Percentiles rank a stretch among this genome's conserved stretches.
These are phyloP conservation scores for Davidsoniella neocaledoniae DNA, from an alignment of 2,329 filamentous ascomycete genomes.

Conservation along the genomic window DNA sequence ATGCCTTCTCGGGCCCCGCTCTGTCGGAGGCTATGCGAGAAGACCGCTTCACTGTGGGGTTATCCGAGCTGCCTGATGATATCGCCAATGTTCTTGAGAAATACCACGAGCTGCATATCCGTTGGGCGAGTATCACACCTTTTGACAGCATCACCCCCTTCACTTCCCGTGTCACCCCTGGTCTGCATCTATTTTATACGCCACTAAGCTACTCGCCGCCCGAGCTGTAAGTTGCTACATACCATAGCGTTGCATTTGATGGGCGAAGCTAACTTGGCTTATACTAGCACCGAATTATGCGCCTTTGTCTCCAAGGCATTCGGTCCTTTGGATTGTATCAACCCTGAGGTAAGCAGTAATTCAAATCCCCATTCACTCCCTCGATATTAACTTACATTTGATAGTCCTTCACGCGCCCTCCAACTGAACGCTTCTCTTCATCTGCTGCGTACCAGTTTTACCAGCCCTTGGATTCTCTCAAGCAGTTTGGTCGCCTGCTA, in stretches of 20 bases:
- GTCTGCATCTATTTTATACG: constrained; percentile 66
- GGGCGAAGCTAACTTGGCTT: background rate
- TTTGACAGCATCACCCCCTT: constrained; percentile 53
- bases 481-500: constrained; percentile 36
- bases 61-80: constrained; percentile 57
- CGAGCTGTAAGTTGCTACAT: background rate
- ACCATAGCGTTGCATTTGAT: too few species aligned
- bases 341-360: constrained; percentile 10
- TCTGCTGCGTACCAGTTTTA: constrained; percentile 54
- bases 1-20: constrained; percentile 36
- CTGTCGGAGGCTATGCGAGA: constrained; percentile 52
- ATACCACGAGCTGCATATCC: constrained; percentile 58
- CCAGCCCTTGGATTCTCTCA: constrained; percentile 41
- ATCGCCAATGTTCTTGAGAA: constrained; percentile 44
- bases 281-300: constrained; percentile 28
- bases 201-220: constrained; percentile 22
- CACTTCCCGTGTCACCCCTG: constrained; percentile 57
- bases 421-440: constrained; percentile 21
- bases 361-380: background rate
- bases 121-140: constrained; percentile 49
- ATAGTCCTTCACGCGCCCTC: constrained; percentile 43
- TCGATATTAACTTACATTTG: background rate
- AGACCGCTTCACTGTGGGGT: constrained; percentile 56
- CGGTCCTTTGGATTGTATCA: constrained; percentile 36
- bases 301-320: constrained; percentile 40